phyloP scores from a whole-genome alignment of 352 stramenopile species.

The Phytopythium ostracodes region DNA sequence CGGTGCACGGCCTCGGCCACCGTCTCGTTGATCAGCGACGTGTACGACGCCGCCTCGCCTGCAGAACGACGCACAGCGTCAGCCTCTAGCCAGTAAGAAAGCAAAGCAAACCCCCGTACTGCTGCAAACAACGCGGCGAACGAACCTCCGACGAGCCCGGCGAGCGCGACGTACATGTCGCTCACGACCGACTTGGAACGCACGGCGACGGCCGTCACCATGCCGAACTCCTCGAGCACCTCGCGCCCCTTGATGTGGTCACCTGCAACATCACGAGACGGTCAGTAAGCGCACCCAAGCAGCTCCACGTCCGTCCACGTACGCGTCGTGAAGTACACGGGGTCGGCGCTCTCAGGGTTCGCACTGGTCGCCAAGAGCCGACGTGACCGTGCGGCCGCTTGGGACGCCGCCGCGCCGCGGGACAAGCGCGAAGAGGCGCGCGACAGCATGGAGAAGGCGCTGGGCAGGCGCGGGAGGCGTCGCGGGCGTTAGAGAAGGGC shows the following conservation, averaged over 20 bases:
- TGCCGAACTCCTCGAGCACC: slow-evolving; percentile 66
- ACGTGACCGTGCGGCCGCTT: not conserved
- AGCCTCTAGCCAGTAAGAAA: not conserved
- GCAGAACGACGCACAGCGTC: not conserved
- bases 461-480: not conserved
- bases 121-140: not conserved
- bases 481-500: not conserved
- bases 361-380: slow-evolving; percentile 6
- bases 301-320: no score
- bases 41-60: slow-evolving; percentile 74
- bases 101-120: no score
- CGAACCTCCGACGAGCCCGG: slow-evolving; percentile 60
- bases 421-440: slow-evolving; percentile 6
- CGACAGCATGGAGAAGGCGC: slow-evolving; percentile 2
- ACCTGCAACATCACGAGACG: no score
- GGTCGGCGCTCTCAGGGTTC: slow-evolving; percentile 10
- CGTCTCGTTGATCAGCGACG: slow-evolving; percentile 81
- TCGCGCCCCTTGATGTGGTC: slow-evolving; percentile 66
- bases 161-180: slow-evolving; percentile 76
- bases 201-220: slow-evolving; percentile 71
- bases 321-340: slow-evolving; percentile 74
- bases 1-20: slow-evolving; percentile 73
- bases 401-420: not conserved
- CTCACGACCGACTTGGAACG: slow-evolving; percentile 80
- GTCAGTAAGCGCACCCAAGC: no score